These are phyloP conservation scores for Staphylotrichum longicolle DNA, from an alignment of 495 filamentous ascomycete species.

Conservation along the genomic window DNA sequence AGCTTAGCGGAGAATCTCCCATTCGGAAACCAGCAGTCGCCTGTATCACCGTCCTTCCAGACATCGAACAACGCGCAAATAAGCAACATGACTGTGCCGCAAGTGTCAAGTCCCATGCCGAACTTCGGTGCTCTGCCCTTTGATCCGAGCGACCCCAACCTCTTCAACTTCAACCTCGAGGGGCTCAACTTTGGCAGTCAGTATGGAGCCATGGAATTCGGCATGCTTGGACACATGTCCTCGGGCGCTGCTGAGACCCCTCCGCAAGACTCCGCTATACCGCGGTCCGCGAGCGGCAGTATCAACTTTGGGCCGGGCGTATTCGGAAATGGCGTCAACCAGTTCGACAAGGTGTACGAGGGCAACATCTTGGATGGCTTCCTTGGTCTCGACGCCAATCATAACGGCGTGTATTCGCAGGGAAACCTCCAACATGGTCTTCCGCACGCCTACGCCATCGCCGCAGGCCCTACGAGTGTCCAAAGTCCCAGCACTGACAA, in stretches of 20 bases:
- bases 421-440: slow-evolving; percentile 52
- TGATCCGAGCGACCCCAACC: slow-evolving; percentile 82
- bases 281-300: slow-evolving; percentile 38
- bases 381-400: slow-evolving; percentile 41
- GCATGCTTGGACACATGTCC: slow-evolving; percentile 92
- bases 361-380: slow-evolving; percentile 40
- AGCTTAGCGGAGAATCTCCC: slow-evolving; percentile 48
- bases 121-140: slow-evolving; percentile 64
- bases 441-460: slow-evolving; percentile 50
- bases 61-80: slow-evolving; percentile 31
- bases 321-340: slow-evolving; percentile 44
- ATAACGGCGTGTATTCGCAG: slow-evolving; percentile 43
- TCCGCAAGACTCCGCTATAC: slow-evolving; percentile 57
- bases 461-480: slow-evolving; percentile 48
- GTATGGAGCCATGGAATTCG: slow-evolving; percentile 89
- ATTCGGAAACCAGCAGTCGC: slow-evolving; percentile 62
- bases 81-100: slow-evolving; percentile 32
- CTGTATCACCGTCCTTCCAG: slow-evolving; percentile 67
- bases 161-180: slow-evolving; percentile 92
- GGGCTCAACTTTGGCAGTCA: slow-evolving; percentile 94
- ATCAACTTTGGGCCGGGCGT: slow-evolving; percentile 44
- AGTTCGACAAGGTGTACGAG: slow-evolving; percentile 46
- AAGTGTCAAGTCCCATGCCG: slow-evolving; percentile 35
- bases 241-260: slow-evolving; percentile 78
- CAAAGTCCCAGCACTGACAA: slow-evolving; percentile 52